A percentile compares a stretch with the other conserved stretches of the same genome.
Conservation (phyloP, 306 rosid genomes). For the Fragaria nilgerrensis region DNA sequence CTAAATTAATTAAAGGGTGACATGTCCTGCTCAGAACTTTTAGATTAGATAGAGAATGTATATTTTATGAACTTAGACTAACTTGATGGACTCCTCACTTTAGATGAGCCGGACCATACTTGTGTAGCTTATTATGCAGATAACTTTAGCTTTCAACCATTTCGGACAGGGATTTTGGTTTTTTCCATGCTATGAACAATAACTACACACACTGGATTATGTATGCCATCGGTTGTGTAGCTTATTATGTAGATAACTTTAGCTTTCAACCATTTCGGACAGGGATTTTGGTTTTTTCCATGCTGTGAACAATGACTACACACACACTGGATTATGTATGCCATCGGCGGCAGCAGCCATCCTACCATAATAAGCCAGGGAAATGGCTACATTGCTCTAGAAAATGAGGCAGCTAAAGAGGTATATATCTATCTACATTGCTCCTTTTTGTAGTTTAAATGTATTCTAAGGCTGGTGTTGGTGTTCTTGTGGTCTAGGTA, state of each 20-base stretch:
- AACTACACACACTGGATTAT: conserved; percentile 52
- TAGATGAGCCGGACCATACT: too few relatives aligned
- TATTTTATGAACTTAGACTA: too few relatives aligned
- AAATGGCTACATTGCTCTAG: conserved; percentile 43
- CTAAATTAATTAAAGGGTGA: too few relatives aligned
- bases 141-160: conserved; percentile 41
- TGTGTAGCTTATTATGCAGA: conserved; percentile 24
- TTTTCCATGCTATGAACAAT: conserved; percentile 48
- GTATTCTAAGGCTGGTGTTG: background rate
- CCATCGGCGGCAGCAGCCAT: conserved; percentile 50
- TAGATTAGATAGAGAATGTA: too few relatives aligned
- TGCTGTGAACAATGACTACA: conserved; percentile 53
- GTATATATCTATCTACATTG: conserved; percentile 1
- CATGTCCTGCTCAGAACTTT: too few relatives aligned
- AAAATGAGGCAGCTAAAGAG: conserved; percentile 26
- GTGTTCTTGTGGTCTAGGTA: conserved; percentile 33
- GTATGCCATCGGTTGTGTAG: conserved; percentile 50
- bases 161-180: conserved; percentile 59
- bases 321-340: conserved; percentile 55
- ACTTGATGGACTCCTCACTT: too few relatives aligned
- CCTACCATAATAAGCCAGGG: conserved; percentile 66
- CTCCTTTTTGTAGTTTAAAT: background rate
- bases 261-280: conserved; percentile 43
- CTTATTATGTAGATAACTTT: conserved; percentile 39
- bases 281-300: conserved; percentile 54